Conservation (phyloP, 371 early-diverging fungal species). For the Apophysomyces variabilis region DNA sequence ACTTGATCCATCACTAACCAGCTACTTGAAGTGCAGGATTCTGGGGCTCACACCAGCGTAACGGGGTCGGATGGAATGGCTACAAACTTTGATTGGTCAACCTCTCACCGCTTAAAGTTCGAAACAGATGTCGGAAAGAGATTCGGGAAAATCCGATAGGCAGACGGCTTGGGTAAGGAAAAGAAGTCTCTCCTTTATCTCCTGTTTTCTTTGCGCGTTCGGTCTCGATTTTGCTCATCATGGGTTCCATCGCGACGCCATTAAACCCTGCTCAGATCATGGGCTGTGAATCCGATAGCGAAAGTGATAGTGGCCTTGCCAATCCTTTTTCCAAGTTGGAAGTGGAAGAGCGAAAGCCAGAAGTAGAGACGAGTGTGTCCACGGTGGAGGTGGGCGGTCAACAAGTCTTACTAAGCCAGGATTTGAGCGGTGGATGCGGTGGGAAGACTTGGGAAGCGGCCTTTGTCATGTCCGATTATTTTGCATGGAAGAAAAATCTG, state of each 20-base stretch:
- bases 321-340: not conserved
- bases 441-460: slow-evolving; percentile 57
- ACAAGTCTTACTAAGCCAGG: slow-evolving; percentile 38
- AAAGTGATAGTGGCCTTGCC: not conserved
- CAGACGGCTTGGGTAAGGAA: not conserved
- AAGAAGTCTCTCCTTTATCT: not conserved
- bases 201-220: not conserved
- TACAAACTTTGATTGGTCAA: too few species aligned
- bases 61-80: too few species aligned
- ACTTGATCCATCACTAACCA: too few species aligned
- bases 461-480: slow-evolving; percentile 46
- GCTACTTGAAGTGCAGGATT: too few species aligned
- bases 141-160: not conserved
- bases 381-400: slow-evolving; percentile 20
- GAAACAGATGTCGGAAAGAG: not conserved
- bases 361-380: slow-evolving; percentile 21
- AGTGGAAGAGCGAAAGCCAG: slow-evolving; percentile 12
- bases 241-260: not conserved
- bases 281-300: slow-evolving; percentile 4
- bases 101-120: too few species aligned
- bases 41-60: too few species aligned
- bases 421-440: slow-evolving; percentile 52
- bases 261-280: not conserved
- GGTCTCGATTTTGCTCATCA: not conserved
- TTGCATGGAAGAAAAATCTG: slow-evolving; percentile 44